These are phyloP conservation scores for Theobroma grandiflorum DNA, from an alignment of 441 rosid genomes.

Conservation along the genomic window DNA sequence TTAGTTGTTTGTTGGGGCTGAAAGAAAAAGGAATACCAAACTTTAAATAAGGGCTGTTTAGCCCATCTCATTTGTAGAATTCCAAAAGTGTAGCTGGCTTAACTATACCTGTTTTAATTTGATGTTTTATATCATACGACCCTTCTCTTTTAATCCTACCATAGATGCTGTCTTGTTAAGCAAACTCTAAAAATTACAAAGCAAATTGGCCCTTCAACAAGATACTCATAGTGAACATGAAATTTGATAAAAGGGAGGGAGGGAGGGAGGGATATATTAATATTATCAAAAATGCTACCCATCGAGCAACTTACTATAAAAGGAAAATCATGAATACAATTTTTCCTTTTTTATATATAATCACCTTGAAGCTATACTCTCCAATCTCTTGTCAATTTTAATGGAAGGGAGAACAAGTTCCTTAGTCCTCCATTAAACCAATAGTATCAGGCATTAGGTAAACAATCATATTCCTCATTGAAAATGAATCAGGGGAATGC, in stretches of 20 bases:
- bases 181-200: slow-evolving; percentile 16
- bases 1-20: too few species aligned
- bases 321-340: neutral
- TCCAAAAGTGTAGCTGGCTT: too few species aligned
- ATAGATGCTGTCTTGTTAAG: slow-evolving; percentile 3
- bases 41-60: too few species aligned
- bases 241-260: too few species aligned
- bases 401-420: neutral
- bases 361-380: neutral
- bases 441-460: neutral
- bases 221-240: neutral
- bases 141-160: neutral
- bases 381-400: neutral
- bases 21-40: too few species aligned
- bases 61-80: too few species aligned
- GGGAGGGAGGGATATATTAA: too few species aligned
- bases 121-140: too few species aligned
- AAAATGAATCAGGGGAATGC: neutral
- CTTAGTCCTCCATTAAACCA: neutral
- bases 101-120: too few species aligned
- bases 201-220: slow-evolving; percentile 1
- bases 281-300: too few species aligned
- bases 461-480: neutral
- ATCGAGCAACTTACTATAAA: neutral
- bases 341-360: neutral